These are phyloP conservation scores for Penicillium robsamsonii DNA, from an alignment of 495 filamentous ascomycete genomes.

Conservation along the genomic window DNA sequence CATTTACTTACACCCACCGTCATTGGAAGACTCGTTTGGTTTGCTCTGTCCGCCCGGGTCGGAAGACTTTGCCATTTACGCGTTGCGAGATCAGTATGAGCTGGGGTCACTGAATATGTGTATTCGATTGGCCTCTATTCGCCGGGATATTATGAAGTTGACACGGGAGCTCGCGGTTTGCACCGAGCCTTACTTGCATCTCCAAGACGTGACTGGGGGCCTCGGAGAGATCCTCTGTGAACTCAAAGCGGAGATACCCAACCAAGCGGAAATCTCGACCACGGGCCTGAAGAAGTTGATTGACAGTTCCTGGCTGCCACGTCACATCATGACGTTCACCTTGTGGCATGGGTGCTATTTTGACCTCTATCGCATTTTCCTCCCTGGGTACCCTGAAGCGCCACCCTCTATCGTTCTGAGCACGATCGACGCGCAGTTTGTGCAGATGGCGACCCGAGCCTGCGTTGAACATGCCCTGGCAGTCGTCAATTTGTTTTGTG, in stretches of 20 bases:
- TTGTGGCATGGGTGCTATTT: conserved; percentile 24
- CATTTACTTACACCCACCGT: conserved; percentile 22
- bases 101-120: conserved; percentile 6
- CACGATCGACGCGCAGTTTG: not conserved
- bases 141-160: conserved; percentile 18
- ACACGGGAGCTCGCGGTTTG: conserved; percentile 17
- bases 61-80: not conserved
- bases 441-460: not conserved
- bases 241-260: not conserved
- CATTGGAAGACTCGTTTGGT: conserved; percentile 14
- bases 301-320: conserved; percentile 10
- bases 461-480: not conserved
- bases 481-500: not conserved
- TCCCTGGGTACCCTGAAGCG: conserved; percentile 18
- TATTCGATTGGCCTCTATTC: conserved; percentile 16
- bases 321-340: conserved; percentile 13
- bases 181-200: conserved; percentile 15
- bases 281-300: not conserved
- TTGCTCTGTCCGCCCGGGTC: not conserved
- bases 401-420: conserved; percentile 15
- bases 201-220: not conserved
- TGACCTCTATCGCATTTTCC: conserved; percentile 24
- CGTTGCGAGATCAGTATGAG: not conserved
- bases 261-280: conserved; percentile 8
- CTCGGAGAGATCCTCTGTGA: not conserved